phyloP scores from a whole-genome alignment of 75 land plant genomes.

The Cunninghamia lanceolata region DNA sequence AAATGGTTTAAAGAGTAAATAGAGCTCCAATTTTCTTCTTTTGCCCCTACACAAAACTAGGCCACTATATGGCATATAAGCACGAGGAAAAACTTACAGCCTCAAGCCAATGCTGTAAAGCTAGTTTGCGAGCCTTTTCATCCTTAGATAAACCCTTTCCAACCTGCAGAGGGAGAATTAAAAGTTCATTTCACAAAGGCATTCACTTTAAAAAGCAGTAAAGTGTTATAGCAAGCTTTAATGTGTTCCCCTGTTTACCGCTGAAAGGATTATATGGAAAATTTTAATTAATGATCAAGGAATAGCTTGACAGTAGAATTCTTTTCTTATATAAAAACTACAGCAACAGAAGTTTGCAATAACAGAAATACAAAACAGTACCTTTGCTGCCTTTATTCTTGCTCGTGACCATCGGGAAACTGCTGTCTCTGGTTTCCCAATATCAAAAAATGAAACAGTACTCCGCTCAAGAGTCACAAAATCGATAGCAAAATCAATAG shows the following conservation, averaged over 20 bases:
- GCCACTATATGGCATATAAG: background rate
- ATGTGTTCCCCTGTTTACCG: background rate
- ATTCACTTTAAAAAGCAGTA: background rate
- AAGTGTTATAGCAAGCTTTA: background rate
- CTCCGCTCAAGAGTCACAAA: constrained; percentile 51
- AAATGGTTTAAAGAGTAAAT: background rate
- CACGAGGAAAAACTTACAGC: constrained; percentile 62
- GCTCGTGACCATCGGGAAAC: constrained; percentile 67
- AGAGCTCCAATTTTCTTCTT: background rate
- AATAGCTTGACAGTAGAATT: background rate
- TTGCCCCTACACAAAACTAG: background rate
- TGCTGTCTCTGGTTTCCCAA: constrained; percentile 50
- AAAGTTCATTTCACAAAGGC: background rate
- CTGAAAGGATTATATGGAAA: background rate
- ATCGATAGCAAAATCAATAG: constrained; percentile 30
- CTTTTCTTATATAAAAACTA: background rate
- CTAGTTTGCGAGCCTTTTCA: constrained; percentile 85
- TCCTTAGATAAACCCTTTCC: constrained; percentile 92
- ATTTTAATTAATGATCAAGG: too few species aligned
- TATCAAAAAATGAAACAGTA: constrained; percentile 62
- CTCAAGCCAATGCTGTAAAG: constrained; percentile 98
- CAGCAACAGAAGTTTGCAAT: background rate
- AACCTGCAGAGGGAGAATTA: constrained; percentile 39
- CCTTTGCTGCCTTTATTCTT: constrained; percentile 68
- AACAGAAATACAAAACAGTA: constrained; percentile 14